These are phyloP conservation scores for Ophiosphaerella korrae DNA, from an alignment of 2,329 filamentous ascomycete species.

Conservation along the genomic window DNA sequence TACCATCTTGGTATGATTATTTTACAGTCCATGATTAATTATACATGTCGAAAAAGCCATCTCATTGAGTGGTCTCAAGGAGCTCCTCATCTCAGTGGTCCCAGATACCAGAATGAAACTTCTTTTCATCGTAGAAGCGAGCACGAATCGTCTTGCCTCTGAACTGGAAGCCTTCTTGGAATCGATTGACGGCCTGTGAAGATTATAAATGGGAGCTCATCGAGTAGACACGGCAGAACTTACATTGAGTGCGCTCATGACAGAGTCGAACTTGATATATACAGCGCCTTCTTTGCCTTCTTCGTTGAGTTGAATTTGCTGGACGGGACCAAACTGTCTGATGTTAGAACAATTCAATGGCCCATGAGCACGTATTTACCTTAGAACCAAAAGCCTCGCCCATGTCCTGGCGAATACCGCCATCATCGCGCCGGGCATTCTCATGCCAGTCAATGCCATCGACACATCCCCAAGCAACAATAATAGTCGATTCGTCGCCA, in stretches of 20 bases:
- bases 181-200: conserved; percentile 79
- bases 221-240: conserved; percentile 43
- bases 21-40: neutral
- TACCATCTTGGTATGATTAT: neutral
- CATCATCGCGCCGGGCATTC: conserved; percentile 69
- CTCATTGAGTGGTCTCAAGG: too few relatives aligned
- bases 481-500: conserved; percentile 74
- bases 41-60: neutral
- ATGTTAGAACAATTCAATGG: neutral
- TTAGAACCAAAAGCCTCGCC: conserved; percentile 90
- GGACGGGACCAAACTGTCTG: conserved; percentile 76
- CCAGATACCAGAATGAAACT: conserved; percentile 67
- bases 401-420: conserved; percentile 85
- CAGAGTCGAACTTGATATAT: conserved; percentile 91
- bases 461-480: conserved; percentile 84
- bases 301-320: conserved; percentile 72
- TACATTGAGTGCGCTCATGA: conserved; percentile 82
- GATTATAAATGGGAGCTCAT: conserved; percentile 11
- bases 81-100: conserved; percentile 23
- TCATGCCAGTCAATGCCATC: conserved; percentile 78
- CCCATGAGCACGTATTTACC: conserved; percentile 48
- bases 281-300: conserved; percentile 68
- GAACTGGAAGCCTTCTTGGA: conserved; percentile 91
- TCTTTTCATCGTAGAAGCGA: conserved; percentile 79
- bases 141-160: conserved; percentile 85